These are phyloP conservation scores for Anthracocystis panici-leucophaei DNA, from an alignment of 1,284 basidiomycete species.

Conservation along the genomic window DNA sequence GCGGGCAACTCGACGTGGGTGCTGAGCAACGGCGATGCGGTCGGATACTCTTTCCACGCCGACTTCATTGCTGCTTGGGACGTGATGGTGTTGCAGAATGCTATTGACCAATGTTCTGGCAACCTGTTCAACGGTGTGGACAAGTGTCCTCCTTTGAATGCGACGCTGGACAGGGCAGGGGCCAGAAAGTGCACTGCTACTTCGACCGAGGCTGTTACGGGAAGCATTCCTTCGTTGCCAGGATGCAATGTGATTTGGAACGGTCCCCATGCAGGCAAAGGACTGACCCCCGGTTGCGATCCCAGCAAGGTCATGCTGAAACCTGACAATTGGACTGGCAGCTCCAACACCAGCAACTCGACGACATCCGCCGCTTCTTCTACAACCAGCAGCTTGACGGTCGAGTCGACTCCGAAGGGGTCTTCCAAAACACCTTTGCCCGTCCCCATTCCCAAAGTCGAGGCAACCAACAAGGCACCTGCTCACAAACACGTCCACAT, in stretches of 20 bases:
- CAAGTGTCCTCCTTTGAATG: conserved; percentile 69
- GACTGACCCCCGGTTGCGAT: conserved; percentile 35
- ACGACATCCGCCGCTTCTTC: not conserved
- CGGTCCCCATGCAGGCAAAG: conserved; percentile 45
- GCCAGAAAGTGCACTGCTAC: conserved; percentile 11
- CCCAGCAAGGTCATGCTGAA: conserved; percentile 37
- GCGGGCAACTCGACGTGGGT: conserved; percentile 33
- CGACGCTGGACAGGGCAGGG: conserved; percentile 26
- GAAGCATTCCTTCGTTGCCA: conserved; percentile 30
- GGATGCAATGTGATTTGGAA: conserved; percentile 55
- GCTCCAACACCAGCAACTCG: not conserved
- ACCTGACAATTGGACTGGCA: conserved; percentile 16
- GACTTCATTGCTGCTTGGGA: conserved; percentile 73
- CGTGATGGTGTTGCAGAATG: conserved; percentile 71
- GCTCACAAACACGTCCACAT: not conserved
- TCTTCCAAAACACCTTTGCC: too few relatives aligned
- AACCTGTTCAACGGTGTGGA: conserved; percentile 70
- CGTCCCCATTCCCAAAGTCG: not conserved
- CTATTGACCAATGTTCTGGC: conserved; percentile 74
- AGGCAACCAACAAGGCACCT: not conserved
- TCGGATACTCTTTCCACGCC: conserved; percentile 72
- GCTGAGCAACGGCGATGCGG: conserved; percentile 50
- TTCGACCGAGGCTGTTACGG: conserved; percentile 18
- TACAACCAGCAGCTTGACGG: not conserved
- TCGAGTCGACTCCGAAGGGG: not conserved